Conservation (phyloP, 176 grass and related monocot species). For the Cenchrus fungigraminus region DNA sequence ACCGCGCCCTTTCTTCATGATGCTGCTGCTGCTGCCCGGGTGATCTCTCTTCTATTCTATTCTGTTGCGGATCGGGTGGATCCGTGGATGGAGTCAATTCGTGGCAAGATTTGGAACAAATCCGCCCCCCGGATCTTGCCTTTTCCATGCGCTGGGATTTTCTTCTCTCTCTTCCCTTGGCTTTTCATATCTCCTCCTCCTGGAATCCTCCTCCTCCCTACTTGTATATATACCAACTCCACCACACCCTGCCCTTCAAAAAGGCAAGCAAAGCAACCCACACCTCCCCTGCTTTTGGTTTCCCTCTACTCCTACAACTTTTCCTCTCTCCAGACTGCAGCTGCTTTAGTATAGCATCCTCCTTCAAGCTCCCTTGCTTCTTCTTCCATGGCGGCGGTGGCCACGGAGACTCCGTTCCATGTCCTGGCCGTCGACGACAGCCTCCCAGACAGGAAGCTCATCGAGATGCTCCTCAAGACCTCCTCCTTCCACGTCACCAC, state of each 20-base stretch:
- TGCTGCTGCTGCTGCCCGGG: slow-evolving; percentile 24
- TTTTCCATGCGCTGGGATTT: slow-evolving; percentile 76
- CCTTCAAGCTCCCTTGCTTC: background rate
- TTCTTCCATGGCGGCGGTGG: slow-evolving; percentile 50
- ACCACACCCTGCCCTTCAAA: slow-evolving; percentile 41
- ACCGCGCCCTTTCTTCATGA: background rate
- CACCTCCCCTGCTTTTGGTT: background rate
- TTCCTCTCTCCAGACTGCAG: too few relatives aligned
- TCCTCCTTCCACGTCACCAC: slow-evolving; percentile 92
- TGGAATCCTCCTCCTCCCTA: slow-evolving; percentile 36
- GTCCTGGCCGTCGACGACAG: slow-evolving; percentile 89
- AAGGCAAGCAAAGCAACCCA: background rate
- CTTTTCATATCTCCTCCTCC: slow-evolving; percentile 46
- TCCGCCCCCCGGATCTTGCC: slow-evolving; percentile 72
- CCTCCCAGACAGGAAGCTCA: slow-evolving; percentile 82
- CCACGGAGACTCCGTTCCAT: slow-evolving; percentile 62
- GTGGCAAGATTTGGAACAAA: slow-evolving; percentile 78
- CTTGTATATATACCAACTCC: slow-evolving; percentile 19
- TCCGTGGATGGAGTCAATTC: slow-evolving; percentile 49
- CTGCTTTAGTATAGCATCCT: too few relatives aligned
- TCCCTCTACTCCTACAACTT: too few relatives aligned
- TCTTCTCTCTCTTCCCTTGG: slow-evolving; percentile 29
- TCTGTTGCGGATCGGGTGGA: background rate
- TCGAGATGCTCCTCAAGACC: slow-evolving; percentile 87
- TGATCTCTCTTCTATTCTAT: slow-evolving; percentile 22